Conservation (phyloP, 768 basidiomycete genomes). For the Rhizopogon vesiculosus region DNA sequence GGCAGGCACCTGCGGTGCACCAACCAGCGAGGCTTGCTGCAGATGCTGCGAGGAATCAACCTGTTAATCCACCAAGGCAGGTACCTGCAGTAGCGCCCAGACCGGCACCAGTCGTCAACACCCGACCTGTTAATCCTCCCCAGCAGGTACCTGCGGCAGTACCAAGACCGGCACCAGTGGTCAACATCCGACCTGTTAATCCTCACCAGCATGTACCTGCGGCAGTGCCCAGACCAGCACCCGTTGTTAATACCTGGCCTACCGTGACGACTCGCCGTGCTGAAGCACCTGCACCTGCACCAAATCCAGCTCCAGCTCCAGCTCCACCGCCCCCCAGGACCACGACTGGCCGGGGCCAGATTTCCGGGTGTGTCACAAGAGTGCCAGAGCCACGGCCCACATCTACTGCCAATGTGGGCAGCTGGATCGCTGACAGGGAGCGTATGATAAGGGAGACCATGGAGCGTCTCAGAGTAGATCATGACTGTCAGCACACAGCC, state of each 20-base stretch:
- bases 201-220: background rate
- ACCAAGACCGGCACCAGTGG: background rate
- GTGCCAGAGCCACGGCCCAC: background rate
- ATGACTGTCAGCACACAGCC: slow-evolving; percentile 43
- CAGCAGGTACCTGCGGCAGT: background rate
- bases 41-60: background rate
- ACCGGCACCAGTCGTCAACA: background rate
- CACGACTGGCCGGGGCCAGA: background rate
- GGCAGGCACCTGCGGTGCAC: background rate
- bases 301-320: slow-evolving; percentile 3
- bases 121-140: background rate
- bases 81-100: background rate
- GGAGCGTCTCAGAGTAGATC: slow-evolving; percentile 42
- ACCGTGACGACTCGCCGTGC: background rate
- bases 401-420: background rate
- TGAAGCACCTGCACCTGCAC: background rate
- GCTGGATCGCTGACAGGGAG: slow-evolving; percentile 6
- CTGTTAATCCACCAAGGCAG: background rate
- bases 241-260: background rate
- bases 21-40: background rate
- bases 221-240: background rate
- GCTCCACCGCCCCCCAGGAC: background rate
- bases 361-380: background rate
- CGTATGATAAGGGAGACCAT: slow-evolving; percentile 26
- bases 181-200: background rate